These are phyloP conservation scores for Hirsutella thompsonii DNA, from an alignment of 2,329 filamentous ascomycete genomes.

Conservation along the genomic window DNA sequence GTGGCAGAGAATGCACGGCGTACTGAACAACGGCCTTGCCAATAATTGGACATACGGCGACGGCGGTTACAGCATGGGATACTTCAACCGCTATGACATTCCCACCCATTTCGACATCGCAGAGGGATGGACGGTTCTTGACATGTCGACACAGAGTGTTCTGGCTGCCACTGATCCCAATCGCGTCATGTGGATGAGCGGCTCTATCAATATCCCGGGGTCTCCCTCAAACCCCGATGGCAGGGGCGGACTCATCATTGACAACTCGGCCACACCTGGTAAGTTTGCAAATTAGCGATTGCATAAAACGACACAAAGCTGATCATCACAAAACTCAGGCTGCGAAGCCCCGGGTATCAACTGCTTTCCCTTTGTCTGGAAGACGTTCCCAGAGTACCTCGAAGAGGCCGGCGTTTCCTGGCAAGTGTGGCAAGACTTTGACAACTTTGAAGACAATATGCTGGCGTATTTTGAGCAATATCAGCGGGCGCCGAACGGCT, in stretches of 20 bases:
- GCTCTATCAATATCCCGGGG: slow-evolving; percentile 35
- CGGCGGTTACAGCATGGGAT: slow-evolving; percentile 24
- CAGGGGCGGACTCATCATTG: slow-evolving; percentile 32
- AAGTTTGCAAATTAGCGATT: too few species aligned
- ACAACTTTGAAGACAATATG: slow-evolving; percentile 40
- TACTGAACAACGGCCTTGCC: slow-evolving; percentile 35
- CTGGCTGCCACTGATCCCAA: slow-evolving; percentile 31
- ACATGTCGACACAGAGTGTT: slow-evolving; percentile 8
- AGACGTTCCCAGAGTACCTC: slow-evolving; percentile 33
- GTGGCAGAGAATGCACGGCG: slow-evolving; percentile 35
- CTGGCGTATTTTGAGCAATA: slow-evolving; percentile 25
- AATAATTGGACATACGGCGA: slow-evolving; percentile 30
- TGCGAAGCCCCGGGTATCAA: slow-evolving; percentile 29
- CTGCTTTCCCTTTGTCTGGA: slow-evolving; percentile 39
- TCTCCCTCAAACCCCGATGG: slow-evolving; percentile 13
- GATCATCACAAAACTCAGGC: too few species aligned
- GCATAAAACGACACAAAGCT: too few species aligned
- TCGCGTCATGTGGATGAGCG: slow-evolving; percentile 21
- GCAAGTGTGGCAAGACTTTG: slow-evolving; percentile 33
- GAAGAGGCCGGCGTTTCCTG: slow-evolving; percentile 33
- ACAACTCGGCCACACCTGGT: slow-evolving; percentile 24
- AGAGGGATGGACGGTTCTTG: slow-evolving; percentile 33
- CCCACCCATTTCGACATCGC: slow-evolving; percentile 41
- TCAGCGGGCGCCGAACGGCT: slow-evolving; percentile 6
- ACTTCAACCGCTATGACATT: slow-evolving; percentile 35